A percentile compares a stretch with the other conserved stretches of the same genome.
phyloP scores from a whole-genome alignment of 768 basidiomycete species.

The Leccinum olivaceopallidum region DNA sequence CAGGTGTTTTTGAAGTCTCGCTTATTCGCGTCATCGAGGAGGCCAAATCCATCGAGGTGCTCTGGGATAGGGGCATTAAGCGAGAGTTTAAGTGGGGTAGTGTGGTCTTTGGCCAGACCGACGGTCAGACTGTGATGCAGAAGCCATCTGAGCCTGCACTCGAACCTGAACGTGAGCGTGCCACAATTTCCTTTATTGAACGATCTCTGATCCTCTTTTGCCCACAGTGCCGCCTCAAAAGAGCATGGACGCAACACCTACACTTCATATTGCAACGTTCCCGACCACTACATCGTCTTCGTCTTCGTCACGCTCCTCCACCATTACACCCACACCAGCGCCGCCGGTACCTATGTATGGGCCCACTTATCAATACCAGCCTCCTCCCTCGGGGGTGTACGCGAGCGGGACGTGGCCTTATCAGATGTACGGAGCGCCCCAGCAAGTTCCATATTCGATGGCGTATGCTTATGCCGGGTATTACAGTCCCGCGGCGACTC shows the following conservation, averaged over 20 bases:
- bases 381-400: slow-evolving; percentile 14
- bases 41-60: slow-evolving; percentile 69
- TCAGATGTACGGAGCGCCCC: slow-evolving; percentile 24
- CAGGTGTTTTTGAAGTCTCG: slow-evolving; percentile 86
- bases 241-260: slow-evolving; percentile 13
- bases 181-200: not conserved
- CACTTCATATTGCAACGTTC: slow-evolving; percentile 26
- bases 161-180: slow-evolving; percentile 45
- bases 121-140: slow-evolving; percentile 63
- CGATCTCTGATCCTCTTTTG: slow-evolving; percentile 11
- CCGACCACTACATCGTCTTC: slow-evolving; percentile 20
- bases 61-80: slow-evolving; percentile 76
- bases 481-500: slow-evolving; percentile 5
- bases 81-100: slow-evolving; percentile 84
- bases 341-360: slow-evolving; percentile 25
- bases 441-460: slow-evolving; percentile 22
- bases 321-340: slow-evolving; percentile 14
- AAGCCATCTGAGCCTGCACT: slow-evolving; percentile 62
- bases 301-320: slow-evolving; percentile 21
- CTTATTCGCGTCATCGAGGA: slow-evolving; percentile 72
- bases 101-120: slow-evolving; percentile 74
- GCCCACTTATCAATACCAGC: slow-evolving; percentile 23
- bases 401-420: slow-evolving; percentile 36
- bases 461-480: slow-evolving; percentile 25
- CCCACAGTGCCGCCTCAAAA: slow-evolving; percentile 22